phyloP scores from a whole-genome alignment of 306 rosid species.

The Acmispon strigosus region DNA sequence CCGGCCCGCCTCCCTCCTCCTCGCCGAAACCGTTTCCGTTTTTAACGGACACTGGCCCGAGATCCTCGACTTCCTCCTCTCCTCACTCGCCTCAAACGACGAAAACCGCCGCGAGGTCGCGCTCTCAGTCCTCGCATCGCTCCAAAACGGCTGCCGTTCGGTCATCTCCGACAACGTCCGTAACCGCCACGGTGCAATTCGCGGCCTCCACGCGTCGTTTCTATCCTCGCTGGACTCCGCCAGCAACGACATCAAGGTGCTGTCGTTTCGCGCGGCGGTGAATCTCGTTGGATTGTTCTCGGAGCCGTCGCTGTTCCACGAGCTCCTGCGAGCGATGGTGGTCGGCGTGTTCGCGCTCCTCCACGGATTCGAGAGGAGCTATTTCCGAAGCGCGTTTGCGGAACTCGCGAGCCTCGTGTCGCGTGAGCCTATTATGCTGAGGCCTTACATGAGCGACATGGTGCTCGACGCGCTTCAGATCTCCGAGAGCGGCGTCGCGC shows the following conservation, averaged over 20 bases:
- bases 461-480: constrained; percentile 35
- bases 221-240: not conserved
- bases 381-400: constrained; percentile 20
- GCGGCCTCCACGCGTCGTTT: not conserved
- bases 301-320: constrained; percentile 27
- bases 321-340: constrained; percentile 35
- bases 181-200: not conserved
- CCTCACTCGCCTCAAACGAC: not conserved
- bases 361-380: not conserved
- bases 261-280: constrained; percentile 22
- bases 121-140: not conserved
- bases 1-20: not conserved
- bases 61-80: constrained; percentile 1
- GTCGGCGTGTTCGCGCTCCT: constrained; percentile 24
- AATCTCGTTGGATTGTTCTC: constrained; percentile 17
- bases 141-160: not conserved
- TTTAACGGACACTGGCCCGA: constrained; percentile 19
- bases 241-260: constrained; percentile 12
- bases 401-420: constrained; percentile 23
- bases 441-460: constrained; percentile 32
- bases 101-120: constrained; percentile 15
- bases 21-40: constrained; percentile 19
- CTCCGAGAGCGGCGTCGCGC: constrained; percentile 21
- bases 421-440: constrained; percentile 12
- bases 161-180: not conserved